Evolutionary conservation across 2,329 filamentous ascomycete genomes (phyloP), one percentile per base, ranked within the genome.

Genomic region (Ceratocystis alfenasii): DNA sequence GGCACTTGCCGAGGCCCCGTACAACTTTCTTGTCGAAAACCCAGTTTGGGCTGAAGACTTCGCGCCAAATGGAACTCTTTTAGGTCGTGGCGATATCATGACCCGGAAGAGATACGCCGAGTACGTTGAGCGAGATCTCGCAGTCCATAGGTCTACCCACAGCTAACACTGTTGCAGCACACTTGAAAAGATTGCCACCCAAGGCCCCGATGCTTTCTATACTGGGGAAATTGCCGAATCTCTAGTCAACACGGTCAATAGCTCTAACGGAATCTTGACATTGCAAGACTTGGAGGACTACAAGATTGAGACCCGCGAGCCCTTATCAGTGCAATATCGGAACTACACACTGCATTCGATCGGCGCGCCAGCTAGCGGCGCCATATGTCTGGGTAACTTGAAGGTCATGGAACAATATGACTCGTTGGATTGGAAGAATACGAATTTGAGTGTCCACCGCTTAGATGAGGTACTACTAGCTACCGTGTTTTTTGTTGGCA

Each of bases 31-130:
- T 0, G 77, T 85, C 0, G 79, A 88, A 2, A 85, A 96, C 66
- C 85, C 87, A 0, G 83, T 84, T 2, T 97, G 90, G 87, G 90
- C 92, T 0, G 74, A 88, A 61, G 93, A 96, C 73, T 96, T 96
- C 76, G 91, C 90, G 1, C 90, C 90, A 0, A 85, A 92, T 68
- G 93, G 91, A 2, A 87, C 81, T 0, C 78, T 89, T 2, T 71
- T 96, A 0, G 78, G 81, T 20, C 75, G 91, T 2, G 90, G 89
- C 20, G 89, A 95, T 62, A 87, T 76, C 0, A 90, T 97, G 71
- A 92, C 87, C 0, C 81, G 92, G 57, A 88, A 86, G 72, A 83
- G 92, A 66, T 95, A 92, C 72, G 91, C 89, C 55, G 72, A 77
- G 75, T 76, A 72, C 69, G 76, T 69, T 17, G 8, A 55, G 20